Evolutionary conservation across 208 protist species (phyloP).

Genomic region (Trypanosoma caninum): DNA sequence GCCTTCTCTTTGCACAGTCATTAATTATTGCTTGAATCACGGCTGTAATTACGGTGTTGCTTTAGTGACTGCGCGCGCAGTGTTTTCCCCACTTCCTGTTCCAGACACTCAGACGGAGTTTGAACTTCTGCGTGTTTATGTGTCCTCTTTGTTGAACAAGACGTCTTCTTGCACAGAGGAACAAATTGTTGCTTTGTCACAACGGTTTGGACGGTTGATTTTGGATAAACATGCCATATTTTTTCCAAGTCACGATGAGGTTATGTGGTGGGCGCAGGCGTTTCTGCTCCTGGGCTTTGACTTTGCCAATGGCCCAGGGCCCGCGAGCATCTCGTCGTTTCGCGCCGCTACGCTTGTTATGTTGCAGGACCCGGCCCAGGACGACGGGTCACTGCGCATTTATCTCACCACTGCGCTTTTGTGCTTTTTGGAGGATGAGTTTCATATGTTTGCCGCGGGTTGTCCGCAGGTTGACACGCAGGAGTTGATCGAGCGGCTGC

Average conservation of each 20-base stretch:
- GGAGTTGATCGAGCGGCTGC: slow-evolving; percentile 15
- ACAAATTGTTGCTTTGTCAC: slow-evolving; percentile 3
- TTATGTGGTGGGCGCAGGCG: slow-evolving; percentile 23
- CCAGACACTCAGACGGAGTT: slow-evolving; percentile 13
- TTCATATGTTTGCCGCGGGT: slow-evolving; percentile 21
- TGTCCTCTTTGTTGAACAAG: slow-evolving; percentile 15
- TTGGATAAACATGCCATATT: slow-evolving; percentile 8
- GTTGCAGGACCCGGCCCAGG: slow-evolving; percentile 8
- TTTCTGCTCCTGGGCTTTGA: slow-evolving; percentile 26
- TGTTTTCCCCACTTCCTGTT: slow-evolving; percentile 6
- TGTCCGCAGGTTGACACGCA: slow-evolving; percentile 3
- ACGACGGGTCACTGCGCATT: not conserved
- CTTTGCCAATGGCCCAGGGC: slow-evolving; percentile 12
- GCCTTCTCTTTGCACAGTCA: slow-evolving; percentile 22
- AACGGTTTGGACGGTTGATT: slow-evolving; percentile 11
- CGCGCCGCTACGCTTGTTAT: slow-evolving; percentile 5
- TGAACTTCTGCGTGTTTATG: slow-evolving; percentile 22
- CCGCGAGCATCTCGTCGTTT: slow-evolving; percentile 19
- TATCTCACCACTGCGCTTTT: slow-evolving; percentile 11
- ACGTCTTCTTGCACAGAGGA: slow-evolving; percentile 9
- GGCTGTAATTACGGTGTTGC: slow-evolving; percentile 12
- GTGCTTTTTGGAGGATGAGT: slow-evolving; percentile 28
- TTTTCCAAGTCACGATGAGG: slow-evolving; percentile 14
- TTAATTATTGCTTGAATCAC: slow-evolving; percentile 22
- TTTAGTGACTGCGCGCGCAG: slow-evolving; percentile 4